phyloP scores from a whole-genome alignment of 176 grass and related monocot species.

The bread wheat (Triticum aestivum) region DNA sequence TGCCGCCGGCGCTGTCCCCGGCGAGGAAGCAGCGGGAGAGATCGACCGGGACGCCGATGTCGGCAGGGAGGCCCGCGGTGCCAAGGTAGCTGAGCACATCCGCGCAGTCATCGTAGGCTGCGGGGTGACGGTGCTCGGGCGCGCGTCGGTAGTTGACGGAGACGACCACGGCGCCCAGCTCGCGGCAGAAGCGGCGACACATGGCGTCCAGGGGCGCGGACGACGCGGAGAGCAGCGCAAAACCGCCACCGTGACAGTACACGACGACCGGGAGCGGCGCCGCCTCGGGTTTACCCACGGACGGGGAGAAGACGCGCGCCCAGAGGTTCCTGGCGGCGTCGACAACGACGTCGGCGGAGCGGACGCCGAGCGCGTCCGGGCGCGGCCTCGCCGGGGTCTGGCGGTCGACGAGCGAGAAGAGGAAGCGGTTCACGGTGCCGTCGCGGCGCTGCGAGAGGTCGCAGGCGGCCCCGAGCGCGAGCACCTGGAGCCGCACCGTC shows the following conservation, averaged over 20 bases:
- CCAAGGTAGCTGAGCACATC: conserved; percentile 45
- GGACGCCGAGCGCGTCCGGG: conserved; percentile 33
- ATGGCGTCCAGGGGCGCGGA: conserved; percentile 36
- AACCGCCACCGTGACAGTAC: conserved; percentile 67
- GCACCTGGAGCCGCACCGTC: conserved; percentile 28
- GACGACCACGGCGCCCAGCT: not conserved
- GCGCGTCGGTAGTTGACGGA: conserved; percentile 69
- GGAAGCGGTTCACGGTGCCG: conserved; percentile 52
- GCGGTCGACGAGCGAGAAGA: conserved; percentile 40
- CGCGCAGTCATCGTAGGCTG: conserved; percentile 55
- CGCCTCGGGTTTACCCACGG: not conserved
- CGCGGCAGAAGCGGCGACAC: conserved; percentile 46
- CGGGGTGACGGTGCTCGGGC: conserved; percentile 57
- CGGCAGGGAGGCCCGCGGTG: not conserved
- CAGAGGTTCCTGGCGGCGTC: conserved; percentile 27
- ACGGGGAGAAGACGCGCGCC: conserved; percentile 44
- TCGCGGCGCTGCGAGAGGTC: conserved; percentile 37
- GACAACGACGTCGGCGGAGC: conserved; percentile 41
- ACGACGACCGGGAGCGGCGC: conserved; percentile 38
- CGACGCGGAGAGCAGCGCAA: conserved; percentile 46
- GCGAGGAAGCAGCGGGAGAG: conserved; percentile 51
- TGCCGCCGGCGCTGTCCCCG: conserved; percentile 73
- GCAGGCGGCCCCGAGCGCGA: not conserved
- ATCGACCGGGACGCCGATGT: conserved; percentile 14
- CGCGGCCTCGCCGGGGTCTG: conserved; percentile 1